Evolutionary conservation across 1,284 basidiomycete species (phyloP).

Genomic region (Fomes fomentarius): DNA sequence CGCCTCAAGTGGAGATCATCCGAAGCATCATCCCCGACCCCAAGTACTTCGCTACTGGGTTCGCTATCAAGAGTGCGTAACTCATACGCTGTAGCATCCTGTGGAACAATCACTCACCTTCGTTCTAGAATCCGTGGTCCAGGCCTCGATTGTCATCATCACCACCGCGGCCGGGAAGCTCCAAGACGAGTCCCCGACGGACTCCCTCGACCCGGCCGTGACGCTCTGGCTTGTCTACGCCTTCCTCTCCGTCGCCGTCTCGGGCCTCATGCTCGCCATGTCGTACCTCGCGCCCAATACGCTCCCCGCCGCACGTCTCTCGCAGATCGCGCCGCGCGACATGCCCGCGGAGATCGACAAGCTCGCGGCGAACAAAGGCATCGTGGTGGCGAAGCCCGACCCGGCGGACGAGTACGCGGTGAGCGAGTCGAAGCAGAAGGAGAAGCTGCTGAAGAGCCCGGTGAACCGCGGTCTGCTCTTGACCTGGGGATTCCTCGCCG

Average conservation of each 20-base stretch:
- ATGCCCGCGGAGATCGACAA: slow-evolving; percentile 37
- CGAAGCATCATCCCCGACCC: slow-evolving; percentile 45
- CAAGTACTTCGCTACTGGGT: slow-evolving; percentile 47
- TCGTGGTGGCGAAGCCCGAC: slow-evolving; percentile 26
- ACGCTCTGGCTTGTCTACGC: slow-evolving; percentile 48
- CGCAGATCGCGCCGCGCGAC: slow-evolving; percentile 40
- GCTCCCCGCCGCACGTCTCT: slow-evolving; percentile 45
- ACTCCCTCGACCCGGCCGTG: slow-evolving; percentile 45
- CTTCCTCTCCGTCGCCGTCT: slow-evolving; percentile 41
- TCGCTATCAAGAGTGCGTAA: slow-evolving; percentile 44
- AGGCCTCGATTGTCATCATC: slow-evolving; percentile 49
- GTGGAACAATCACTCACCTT: not conserved
- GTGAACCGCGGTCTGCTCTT: slow-evolving; percentile 18
- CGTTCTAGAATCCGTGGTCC: slow-evolving; percentile 41
- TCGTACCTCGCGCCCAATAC: slow-evolving; percentile 34
- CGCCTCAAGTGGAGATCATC: slow-evolving; percentile 49
- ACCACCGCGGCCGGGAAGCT: slow-evolving; percentile 46
- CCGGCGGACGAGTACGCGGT: slow-evolving; percentile 24
- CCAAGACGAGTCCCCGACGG: slow-evolving; percentile 41
- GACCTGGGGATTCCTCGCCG: slow-evolving; percentile 33
- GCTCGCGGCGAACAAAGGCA: slow-evolving; percentile 31
- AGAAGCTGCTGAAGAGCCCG: slow-evolving; percentile 40
- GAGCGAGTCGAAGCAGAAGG: slow-evolving; percentile 29
- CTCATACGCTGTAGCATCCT: not conserved
- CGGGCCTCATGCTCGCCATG: slow-evolving; percentile 39